These are phyloP conservation scores for Tulasnella calospora DNA, from an alignment of 768 basidiomycete species.

Conservation along the genomic window DNA sequence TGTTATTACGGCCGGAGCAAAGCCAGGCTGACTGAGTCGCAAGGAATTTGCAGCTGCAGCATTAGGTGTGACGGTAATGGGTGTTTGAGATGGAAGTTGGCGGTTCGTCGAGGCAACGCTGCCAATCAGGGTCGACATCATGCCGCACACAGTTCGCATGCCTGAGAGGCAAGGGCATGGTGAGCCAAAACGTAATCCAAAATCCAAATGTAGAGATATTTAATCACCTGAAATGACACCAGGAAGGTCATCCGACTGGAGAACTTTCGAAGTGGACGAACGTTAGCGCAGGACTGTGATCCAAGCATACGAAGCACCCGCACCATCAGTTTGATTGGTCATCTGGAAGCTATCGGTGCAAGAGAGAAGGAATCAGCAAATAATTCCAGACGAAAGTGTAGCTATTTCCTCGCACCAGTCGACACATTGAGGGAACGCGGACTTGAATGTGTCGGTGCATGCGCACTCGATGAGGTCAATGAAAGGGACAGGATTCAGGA, in stretches of 20 bases:
- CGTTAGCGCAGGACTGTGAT: background rate
- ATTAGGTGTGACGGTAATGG: slow-evolving; percentile 24
- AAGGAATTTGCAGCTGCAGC: background rate
- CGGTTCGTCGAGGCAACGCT: slow-evolving; percentile 46
- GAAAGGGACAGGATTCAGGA: slow-evolving; percentile 61
- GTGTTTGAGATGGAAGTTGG: slow-evolving; percentile 32
- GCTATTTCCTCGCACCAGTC: slow-evolving; percentile 47
- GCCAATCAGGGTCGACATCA: slow-evolving; percentile 51
- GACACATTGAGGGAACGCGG: slow-evolving; percentile 57
- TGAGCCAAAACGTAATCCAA: background rate
- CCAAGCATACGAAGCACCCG: background rate
- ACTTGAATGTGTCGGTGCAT: slow-evolving; percentile 49
- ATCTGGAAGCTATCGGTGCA: slow-evolving; percentile 46
- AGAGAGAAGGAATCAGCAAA: background rate
- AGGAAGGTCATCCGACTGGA: slow-evolving; percentile 45
- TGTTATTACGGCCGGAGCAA: background rate
- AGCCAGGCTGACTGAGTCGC: background rate
- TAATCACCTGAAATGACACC: slow-evolving; percentile 42
- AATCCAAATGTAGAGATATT: background rate
- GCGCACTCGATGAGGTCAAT: slow-evolving; percentile 59
- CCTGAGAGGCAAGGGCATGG: background rate
- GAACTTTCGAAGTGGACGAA: slow-evolving; percentile 36
- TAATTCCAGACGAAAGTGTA: background rate
- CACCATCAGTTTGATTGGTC: slow-evolving; percentile 50
- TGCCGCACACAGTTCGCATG: slow-evolving; percentile 50